Evolutionary conservation across 1,139 yeast genomes (phyloP).

Genomic region (Saccharomyces hybrid): DNA sequence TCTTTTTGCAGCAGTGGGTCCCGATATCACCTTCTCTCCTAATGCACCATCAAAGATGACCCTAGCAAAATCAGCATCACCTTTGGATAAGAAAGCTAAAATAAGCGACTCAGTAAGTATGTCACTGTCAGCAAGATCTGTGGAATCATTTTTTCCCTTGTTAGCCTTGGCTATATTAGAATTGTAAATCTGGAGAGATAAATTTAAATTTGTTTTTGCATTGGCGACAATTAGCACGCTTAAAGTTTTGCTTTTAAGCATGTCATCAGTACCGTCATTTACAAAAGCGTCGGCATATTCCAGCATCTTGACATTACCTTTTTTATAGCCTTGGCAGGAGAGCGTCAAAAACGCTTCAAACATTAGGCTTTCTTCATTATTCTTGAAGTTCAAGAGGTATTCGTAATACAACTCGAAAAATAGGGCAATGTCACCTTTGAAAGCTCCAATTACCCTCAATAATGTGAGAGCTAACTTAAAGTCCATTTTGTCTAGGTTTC

Average conservation of each 20-base stretch:
- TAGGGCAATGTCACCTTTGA: no score
- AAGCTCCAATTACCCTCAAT: no score
- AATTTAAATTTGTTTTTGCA: constrained; percentile 40
- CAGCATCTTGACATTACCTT: constrained; percentile 33
- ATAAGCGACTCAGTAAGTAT: constrained; percentile 48
- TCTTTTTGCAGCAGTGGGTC: no score
- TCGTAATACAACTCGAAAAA: no score
- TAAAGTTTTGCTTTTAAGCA: constrained; percentile 31
- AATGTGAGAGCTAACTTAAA: no score
- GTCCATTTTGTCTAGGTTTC: no score
- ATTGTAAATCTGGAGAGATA: constrained; percentile 47
- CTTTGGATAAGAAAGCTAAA: constrained; percentile 41
- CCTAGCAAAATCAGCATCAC: constrained; percentile 57
- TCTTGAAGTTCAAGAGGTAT: no score
- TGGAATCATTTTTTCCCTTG: constrained; percentile 28
- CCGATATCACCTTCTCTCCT: no score
- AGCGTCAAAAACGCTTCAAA: constrained; percentile 34
- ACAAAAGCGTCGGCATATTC: constrained; percentile 43
- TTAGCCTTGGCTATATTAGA: constrained; percentile 36
- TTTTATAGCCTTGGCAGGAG: constrained; percentile 39
- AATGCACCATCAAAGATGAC: no score
- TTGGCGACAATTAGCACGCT: constrained; percentile 44
- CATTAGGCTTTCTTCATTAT: no score
- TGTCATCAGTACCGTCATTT: constrained; percentile 34
- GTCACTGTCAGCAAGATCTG: constrained; percentile 41